Evolutionary conservation across 345 rosid species (phyloP), one percentile per base, ranked within the genome.

Genomic region (Luvunga scandens): DNA sequence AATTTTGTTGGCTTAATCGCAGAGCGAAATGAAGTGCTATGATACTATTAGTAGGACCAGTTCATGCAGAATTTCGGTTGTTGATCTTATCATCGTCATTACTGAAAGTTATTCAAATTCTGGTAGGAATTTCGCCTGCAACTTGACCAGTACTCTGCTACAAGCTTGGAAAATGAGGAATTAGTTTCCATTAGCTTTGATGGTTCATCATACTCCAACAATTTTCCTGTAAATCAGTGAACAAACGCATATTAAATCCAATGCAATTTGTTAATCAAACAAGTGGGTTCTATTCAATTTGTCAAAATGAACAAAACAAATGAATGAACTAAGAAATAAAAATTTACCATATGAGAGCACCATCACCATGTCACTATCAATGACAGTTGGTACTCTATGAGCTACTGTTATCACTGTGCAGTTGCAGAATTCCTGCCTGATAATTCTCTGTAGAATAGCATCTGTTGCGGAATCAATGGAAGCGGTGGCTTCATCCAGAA

Each of bases 331-430:
- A 55, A 65, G 60, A 24, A 10, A 25, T 38, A 71, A 34, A 73
- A 74, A 10, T 66, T 69, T 84, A 91, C 94, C 94, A 80, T 79
- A 85, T 18, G 93, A 90, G 78, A 93, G 94, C 81, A 89, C 93
- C 94, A 91, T 87, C 90, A 90, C 93, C 98, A 89, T 91, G 84
- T 89, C 92, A 80, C 94, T 90, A 74, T 93, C 91, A 60, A 91
- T 84, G 33, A 90, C 91, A 9, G 92, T 90, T 45, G 94, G 96
- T 31, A 90, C 93, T 76, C 94, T 86, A 69, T 93, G 98, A 18
- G 98, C 93, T 6, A 88, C 91, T 9, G 98, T 90, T 75, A 93
- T 85, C 64, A 91, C 92, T 0, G 94, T 93, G 79, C 93, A 90
- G 2, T 84, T 81, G 7, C 86, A 70, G 86, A 93, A 91, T 56